phyloP scores from a whole-genome alignment of 345 rosid genomes.

The Gossypium sturtianum region DNA sequence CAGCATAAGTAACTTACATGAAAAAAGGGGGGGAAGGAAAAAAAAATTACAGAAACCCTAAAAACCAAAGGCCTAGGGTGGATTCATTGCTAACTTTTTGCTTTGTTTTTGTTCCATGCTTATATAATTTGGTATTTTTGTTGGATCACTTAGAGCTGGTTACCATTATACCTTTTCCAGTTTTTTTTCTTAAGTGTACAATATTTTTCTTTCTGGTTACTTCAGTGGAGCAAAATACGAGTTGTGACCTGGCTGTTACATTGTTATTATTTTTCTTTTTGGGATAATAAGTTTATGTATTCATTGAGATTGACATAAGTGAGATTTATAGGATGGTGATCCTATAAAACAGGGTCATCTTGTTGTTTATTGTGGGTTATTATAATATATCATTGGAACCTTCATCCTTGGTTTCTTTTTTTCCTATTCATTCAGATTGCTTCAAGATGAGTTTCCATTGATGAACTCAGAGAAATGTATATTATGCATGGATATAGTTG shows the following conservation, averaged over 20 bases:
- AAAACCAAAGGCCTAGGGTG: background rate
- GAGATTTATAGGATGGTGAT: background rate
- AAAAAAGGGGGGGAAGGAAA: background rate
- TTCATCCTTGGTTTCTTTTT: no score
- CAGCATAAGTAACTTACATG: background rate
- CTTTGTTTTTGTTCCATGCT: background rate
- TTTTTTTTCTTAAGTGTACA: background rate
- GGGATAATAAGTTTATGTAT: background rate
- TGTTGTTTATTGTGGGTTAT: background rate
- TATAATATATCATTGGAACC: no score
- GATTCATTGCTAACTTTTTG: background rate
- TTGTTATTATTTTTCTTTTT: background rate
- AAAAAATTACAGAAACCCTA: background rate
- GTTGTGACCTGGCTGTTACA: background rate
- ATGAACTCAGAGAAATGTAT: no score
- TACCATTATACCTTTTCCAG: background rate
- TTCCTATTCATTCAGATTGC: no score
- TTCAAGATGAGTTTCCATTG: no score
- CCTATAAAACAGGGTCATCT: background rate
- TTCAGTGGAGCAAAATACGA: background rate
- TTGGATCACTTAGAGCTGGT: background rate
- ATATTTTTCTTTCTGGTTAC: background rate
- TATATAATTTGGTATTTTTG: background rate
- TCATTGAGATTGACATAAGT: background rate
- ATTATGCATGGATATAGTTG: no score